These are phyloP conservation scores for Lasiodiplodia sp. DNA, from an alignment of 2,329 filamentous ascomycete genomes.

Conservation along the genomic window DNA sequence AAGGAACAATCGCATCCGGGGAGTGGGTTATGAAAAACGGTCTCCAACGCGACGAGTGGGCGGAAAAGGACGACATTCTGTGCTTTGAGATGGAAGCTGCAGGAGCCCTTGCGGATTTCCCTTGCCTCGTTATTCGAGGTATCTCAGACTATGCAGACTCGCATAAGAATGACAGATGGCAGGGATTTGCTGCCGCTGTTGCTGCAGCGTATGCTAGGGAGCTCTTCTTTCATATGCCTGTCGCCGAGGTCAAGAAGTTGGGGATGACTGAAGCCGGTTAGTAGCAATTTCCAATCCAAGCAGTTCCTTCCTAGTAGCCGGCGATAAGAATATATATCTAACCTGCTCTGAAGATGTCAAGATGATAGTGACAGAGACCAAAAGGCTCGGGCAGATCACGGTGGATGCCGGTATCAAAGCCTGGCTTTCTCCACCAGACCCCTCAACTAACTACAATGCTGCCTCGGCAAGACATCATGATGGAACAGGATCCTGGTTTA, in stretches of 20 bases:
- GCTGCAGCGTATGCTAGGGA: conserved; percentile 37
- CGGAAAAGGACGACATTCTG: conserved; percentile 20
- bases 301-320: too few species aligned
- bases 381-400: background rate
- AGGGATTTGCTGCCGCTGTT: conserved; percentile 34
- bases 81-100: conserved; percentile 35
- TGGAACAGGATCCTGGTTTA: background rate
- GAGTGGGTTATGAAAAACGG: background rate
- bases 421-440: background rate
- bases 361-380: background rate
- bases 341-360: background rate
- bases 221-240: conserved; percentile 30
- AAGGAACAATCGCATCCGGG: conserved; percentile 7
- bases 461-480: background rate
- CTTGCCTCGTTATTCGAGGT: conserved; percentile 38
- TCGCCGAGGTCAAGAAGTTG: background rate
- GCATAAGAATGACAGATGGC: conserved; percentile 39
- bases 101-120: conserved; percentile 36
- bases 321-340: background rate
- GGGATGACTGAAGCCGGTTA: too few species aligned
- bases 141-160: conserved; percentile 41
- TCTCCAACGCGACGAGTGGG: background rate
- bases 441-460: background rate
- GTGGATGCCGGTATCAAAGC: too few species aligned
- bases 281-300: too few species aligned